These are phyloP conservation scores for Phylloporus rhodoxanthus DNA, from an alignment of 768 basidiomycete species.

Conservation along the genomic window DNA sequence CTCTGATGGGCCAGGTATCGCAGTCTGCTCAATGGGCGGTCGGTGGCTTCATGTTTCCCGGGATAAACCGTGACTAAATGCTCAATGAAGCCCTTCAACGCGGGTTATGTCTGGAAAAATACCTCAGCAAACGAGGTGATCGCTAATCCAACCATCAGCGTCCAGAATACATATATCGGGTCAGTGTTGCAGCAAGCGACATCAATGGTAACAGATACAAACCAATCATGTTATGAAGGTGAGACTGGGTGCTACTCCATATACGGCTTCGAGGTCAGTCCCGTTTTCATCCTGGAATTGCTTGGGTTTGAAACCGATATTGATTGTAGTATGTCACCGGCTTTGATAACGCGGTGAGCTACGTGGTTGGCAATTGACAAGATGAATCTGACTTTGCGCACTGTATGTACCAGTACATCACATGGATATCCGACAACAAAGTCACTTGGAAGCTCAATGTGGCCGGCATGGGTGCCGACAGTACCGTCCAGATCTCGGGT, in stretches of 20 bases:
- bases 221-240: constrained; percentile 65
- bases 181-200: constrained; percentile 73
- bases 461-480: constrained; percentile 61
- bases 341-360: constrained; percentile 56
- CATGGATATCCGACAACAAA: constrained; percentile 71
- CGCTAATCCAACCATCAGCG: constrained; percentile 45
- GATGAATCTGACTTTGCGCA: neutral
- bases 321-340: constrained; percentile 39
- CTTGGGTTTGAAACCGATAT: neutral
- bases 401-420: constrained; percentile 55
- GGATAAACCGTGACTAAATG: neutral
- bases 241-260: constrained; percentile 56
- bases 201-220: constrained; percentile 62
- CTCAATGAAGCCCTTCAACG: constrained; percentile 61
- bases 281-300: neutral
- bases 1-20: constrained; percentile 57
- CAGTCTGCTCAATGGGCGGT: constrained; percentile 84
- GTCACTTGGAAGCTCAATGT: constrained; percentile 71
- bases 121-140: constrained; percentile 55
- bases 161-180: constrained; percentile 62
- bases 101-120: constrained; percentile 64
- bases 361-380: neutral
- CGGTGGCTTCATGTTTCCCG: constrained; percentile 26
- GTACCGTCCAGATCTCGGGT: constrained; percentile 50
- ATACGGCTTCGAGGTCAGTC: constrained; percentile 71